Evolutionary conservation across 768 basidiomycete genomes (phyloP).

Genomic region (Collybia nuda): DNA sequence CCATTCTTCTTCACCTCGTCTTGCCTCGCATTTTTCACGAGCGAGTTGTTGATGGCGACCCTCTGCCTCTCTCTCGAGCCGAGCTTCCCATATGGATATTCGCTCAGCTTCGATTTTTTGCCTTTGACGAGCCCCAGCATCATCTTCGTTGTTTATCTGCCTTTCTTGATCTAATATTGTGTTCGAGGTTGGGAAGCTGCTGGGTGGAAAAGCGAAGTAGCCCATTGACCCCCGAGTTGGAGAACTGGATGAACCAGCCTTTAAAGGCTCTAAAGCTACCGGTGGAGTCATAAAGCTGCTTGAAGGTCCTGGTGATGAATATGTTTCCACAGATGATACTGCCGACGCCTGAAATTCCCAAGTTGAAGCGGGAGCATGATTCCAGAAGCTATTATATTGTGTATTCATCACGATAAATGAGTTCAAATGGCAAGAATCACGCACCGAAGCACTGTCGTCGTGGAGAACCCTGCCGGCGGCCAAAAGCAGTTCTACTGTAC

Average conservation of each 20-base stretch:
- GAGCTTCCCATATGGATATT: conserved; percentile 2
- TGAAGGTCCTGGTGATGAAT: no score
- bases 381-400: not conserved
- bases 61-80: conserved; percentile 3
- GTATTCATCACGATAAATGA: no score
- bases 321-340: no score
- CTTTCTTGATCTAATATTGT: not conserved
- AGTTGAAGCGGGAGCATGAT: not conserved
- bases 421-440: no score
- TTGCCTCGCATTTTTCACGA: conserved; percentile 39
- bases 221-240: not conserved
- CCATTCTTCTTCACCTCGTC: conserved; percentile 57
- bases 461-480: no score
- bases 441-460: no score
- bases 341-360: no score
- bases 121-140: not conserved
- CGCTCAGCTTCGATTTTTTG: conserved; percentile 1
- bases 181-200: not conserved
- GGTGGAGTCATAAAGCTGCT: no score
- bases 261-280: no score
- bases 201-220: conserved; percentile 10
- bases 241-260: not conserved
- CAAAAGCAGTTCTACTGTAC: no score
- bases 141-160: not conserved
- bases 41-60: conserved; percentile 15